Evolutionary conservation across 495 filamentous ascomycete species (phyloP).

Genomic region (Penicillium fimorum): DNA sequence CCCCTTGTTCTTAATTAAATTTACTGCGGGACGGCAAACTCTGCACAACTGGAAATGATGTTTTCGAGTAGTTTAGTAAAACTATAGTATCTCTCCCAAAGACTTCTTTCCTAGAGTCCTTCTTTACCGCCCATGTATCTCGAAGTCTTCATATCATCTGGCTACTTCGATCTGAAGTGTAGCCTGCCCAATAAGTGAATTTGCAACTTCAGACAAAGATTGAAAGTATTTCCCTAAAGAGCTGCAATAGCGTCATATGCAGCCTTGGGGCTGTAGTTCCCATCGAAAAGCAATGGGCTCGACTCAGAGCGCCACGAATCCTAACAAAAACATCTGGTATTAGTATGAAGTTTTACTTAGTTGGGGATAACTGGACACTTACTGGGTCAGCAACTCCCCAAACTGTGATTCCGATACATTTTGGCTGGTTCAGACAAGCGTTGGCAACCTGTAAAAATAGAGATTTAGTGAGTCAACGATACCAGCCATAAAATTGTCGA

Average conservation of each 20-base stretch:
- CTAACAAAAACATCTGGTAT: slow-evolving; percentile 19
- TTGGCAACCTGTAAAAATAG: slow-evolving; percentile 46
- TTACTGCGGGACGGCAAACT: background rate
- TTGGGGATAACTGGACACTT: slow-evolving; percentile 24
- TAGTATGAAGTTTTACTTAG: background rate
- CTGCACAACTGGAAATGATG: background rate
- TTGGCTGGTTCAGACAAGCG: slow-evolving; percentile 60
- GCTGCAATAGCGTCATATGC: slow-evolving; percentile 61
- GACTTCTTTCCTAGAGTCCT: background rate
- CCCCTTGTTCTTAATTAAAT: background rate
- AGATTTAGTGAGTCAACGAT: slow-evolving; percentile 1
- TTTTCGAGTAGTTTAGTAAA: background rate
- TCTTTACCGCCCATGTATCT: background rate
- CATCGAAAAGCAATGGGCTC: slow-evolving; percentile 65
- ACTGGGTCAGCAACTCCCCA: slow-evolving; percentile 70
- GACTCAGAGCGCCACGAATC: slow-evolving; percentile 62
- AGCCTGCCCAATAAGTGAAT: background rate
- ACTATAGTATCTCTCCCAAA: background rate
- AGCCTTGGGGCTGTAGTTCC: slow-evolving; percentile 59
- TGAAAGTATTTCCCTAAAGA: slow-evolving; percentile 6
- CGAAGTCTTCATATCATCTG: background rate
- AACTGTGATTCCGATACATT: slow-evolving; percentile 73
- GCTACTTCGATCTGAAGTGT: background rate
- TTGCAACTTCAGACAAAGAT: background rate
- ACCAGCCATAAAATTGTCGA: background rate